Evolutionary conservation across 495 filamentous ascomycete genomes (phyloP).

Genomic region (Tuber brumale): DNA sequence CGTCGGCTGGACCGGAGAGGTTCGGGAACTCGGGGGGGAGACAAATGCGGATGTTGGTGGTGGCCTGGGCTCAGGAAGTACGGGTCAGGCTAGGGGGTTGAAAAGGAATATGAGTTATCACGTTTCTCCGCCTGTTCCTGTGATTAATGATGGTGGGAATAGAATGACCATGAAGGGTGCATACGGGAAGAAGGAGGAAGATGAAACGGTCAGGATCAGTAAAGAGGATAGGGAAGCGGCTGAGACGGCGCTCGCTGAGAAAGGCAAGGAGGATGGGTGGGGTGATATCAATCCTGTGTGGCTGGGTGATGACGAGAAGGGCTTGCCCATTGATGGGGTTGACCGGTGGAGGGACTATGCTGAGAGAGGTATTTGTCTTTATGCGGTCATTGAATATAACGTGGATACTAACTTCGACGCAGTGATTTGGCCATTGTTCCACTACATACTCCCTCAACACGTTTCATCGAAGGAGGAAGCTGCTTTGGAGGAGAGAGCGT

Average conservation of each 20-base stretch:
- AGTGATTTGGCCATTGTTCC: conserved; percentile 73
- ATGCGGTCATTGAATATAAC: neutral
- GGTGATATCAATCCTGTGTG: conserved; percentile 75
- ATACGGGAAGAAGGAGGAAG: conserved; percentile 50
- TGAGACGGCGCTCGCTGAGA: conserved; percentile 62
- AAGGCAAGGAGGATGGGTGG: conserved; percentile 47
- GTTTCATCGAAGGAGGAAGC: conserved; percentile 68
- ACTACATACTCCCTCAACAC: conserved; percentile 73
- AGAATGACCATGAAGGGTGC: conserved; percentile 47
- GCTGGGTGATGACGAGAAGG: conserved; percentile 67
- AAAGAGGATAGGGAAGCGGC: conserved; percentile 60
- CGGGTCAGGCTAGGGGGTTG: conserved; percentile 27
- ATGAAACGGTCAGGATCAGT: conserved; percentile 60
- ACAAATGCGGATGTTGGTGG: conserved; percentile 22
- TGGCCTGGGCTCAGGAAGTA: conserved; percentile 28
- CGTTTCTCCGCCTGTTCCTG: conserved; percentile 36
- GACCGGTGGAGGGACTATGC: conserved; percentile 77
- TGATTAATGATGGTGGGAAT: conserved; percentile 33
- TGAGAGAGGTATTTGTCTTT: conserved; percentile 57
- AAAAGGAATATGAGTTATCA: conserved; percentile 33
- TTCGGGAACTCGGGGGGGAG: conserved; percentile 47
- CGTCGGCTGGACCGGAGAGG: conserved; percentile 89
- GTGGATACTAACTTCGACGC: conserved; percentile 15
- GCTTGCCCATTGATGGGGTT: conserved; percentile 68
- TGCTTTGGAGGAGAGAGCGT: conserved; percentile 59